phyloP scores from a whole-genome alignment of 306 rosid species.

The Sechiopsis laciniata region DNA sequence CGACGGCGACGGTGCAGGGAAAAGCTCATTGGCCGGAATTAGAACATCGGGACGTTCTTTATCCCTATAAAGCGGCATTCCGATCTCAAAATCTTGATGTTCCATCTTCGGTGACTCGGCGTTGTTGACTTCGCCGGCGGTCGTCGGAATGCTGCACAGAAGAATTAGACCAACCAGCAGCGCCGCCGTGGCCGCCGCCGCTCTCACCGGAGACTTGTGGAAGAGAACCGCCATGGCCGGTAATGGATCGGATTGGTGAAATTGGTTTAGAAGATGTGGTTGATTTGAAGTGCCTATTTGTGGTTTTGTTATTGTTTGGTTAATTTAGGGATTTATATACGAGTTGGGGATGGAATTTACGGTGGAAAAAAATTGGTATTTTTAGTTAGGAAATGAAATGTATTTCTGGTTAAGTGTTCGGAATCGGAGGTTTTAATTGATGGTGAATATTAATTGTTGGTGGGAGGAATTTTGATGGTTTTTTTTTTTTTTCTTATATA shows the following conservation, averaged over 20 bases:
- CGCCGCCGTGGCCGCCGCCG: not conserved
- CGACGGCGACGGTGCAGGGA: not conserved
- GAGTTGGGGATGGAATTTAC: not conserved
- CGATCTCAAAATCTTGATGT: not conserved
- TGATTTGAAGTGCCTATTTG: not conserved
- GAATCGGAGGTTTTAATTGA: no score
- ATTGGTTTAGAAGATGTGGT: not conserved
- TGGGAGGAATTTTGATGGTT: no score
- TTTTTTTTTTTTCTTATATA: no score
- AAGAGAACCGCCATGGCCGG: not conserved
- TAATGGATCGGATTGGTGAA: not conserved
- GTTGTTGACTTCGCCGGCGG: no score
- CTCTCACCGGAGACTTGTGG: conserved; percentile 5
- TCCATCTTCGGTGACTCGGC: not conserved
- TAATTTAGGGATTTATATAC: not conserved
- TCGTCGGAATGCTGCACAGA: not conserved
- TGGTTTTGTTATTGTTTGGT: not conserved
- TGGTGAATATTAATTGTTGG: no score
- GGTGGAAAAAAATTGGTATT: not conserved
- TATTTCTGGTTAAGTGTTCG: not conserved
- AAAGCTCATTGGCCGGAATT: conserved; percentile 22
- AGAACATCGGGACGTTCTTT: conserved; percentile 18
- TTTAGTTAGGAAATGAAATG: not conserved
- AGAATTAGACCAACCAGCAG: not conserved
- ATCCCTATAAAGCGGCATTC: conserved; percentile 30